Conservation (phyloP, 148 eudicot genomes). For the Drosera capensis region DNA sequence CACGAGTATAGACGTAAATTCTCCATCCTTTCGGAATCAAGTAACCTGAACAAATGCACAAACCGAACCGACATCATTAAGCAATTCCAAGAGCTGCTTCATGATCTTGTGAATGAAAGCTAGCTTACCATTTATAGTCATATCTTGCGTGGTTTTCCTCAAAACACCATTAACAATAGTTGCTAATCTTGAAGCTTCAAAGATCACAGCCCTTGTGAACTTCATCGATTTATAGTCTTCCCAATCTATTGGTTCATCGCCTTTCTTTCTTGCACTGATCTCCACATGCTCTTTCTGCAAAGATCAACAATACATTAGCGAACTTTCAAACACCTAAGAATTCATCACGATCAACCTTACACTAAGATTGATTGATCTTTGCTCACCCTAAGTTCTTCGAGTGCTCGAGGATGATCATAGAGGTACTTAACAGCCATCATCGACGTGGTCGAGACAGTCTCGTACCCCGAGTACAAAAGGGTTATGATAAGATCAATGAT, state of each 20-base stretch:
- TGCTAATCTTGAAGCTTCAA: constrained; percentile 92
- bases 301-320: neutral
- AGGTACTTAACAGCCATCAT: constrained; percentile 99
- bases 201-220: constrained; percentile 91
- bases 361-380: neutral
- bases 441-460: constrained; percentile 95
- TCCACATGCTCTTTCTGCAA: constrained; percentile 74
- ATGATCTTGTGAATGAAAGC: too few species aligned
- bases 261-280: constrained; percentile 59
- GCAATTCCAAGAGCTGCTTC: too few species aligned
- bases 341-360: too few species aligned
- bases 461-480: constrained; percentile 88
- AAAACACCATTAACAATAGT: constrained; percentile 94
- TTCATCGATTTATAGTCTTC: constrained; percentile 81
- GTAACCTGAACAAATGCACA: constrained; percentile 66
- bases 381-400: constrained; percentile 75
- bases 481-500: constrained; percentile 93
- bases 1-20: constrained; percentile 89
- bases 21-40: constrained; percentile 95
- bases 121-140: constrained; percentile 86
- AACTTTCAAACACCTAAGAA: neutral
- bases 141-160: constrained; percentile 85
- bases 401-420: constrained; percentile 91
- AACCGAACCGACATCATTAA: too few species aligned
- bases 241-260: constrained; percentile 72